Conservation (phyloP, 495 filamentous ascomycete genomes). For the Clohesyomyces aquaticus region DNA sequence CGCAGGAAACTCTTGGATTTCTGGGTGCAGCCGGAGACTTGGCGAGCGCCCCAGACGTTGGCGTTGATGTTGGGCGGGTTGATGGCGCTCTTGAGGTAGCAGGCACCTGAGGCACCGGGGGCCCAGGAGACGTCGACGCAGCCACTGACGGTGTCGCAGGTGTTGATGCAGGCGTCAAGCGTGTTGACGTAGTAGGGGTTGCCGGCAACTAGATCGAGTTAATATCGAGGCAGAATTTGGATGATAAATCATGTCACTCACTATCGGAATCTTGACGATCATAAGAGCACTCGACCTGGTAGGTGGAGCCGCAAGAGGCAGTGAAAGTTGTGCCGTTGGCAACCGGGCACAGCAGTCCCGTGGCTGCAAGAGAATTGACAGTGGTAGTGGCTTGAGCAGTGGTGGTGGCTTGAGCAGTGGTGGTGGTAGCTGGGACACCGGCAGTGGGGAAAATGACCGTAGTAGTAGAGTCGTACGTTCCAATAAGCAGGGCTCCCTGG, state of each 20-base stretch:
- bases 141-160: conserved; percentile 1
- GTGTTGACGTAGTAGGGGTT: background rate
- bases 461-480: background rate
- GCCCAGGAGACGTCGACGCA: conserved; percentile 9
- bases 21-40: conserved; percentile 4
- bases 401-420: background rate
- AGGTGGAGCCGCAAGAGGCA: background rate
- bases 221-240: no score
- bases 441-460: background rate
- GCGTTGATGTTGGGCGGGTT: background rate
- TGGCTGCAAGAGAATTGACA: background rate
- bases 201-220: background rate
- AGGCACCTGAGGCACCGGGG: background rate
- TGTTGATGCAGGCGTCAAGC: conserved; percentile 1
- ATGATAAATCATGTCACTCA: background rate
- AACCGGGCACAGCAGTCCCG: background rate
- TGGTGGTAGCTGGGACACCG: background rate
- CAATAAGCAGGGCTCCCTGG: background rate
- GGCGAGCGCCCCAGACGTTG: conserved; percentile 10
- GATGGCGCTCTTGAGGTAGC: conserved; percentile 11
- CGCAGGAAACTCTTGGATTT: no score
- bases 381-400: background rate
- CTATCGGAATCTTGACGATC: conserved; percentile 4
- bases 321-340: background rate
- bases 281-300: conserved; percentile 14